phyloP scores from a whole-genome alignment of 2,329 filamentous ascomycete genomes.

The Aspergillus ruber region DNA sequence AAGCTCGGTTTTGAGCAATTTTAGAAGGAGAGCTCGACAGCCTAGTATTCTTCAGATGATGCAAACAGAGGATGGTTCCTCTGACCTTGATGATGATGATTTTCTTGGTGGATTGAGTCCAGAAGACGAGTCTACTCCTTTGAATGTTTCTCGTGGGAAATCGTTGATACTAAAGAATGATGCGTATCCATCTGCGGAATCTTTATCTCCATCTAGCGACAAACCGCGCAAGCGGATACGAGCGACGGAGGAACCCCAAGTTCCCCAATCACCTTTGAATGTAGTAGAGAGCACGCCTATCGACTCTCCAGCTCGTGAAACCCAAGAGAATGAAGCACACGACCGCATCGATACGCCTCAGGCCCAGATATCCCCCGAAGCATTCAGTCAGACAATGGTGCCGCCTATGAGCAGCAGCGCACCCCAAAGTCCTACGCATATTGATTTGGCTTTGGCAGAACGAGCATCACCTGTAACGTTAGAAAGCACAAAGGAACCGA shows the following conservation, averaged over 20 bases:
- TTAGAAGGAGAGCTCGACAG: conserved; percentile 38
- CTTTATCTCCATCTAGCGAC: conserved; percentile 19
- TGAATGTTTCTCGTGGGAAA: conserved; percentile 30
- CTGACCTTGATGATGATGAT: conserved; percentile 32
- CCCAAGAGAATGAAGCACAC: conserved; percentile 1
- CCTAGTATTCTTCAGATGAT: conserved; percentile 41
- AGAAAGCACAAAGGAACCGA: background rate
- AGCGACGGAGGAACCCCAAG: conserved; percentile 20
- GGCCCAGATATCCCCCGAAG: conserved; percentile 12
- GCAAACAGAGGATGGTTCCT: conserved; percentile 35
- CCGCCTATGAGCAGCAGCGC: conserved; percentile 33
- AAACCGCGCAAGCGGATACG: conserved; percentile 35
- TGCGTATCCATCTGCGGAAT: conserved; percentile 18
- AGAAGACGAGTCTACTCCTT: conserved; percentile 41
- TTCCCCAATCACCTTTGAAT: conserved; percentile 18
- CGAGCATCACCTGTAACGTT: background rate
- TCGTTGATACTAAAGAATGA: conserved; percentile 18
- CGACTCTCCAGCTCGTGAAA: conserved; percentile 8
- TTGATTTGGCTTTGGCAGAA: conserved; percentile 2
- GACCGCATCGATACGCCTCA: conserved; percentile 7
- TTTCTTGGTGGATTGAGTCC: conserved; percentile 39
- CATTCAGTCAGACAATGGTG: conserved; percentile 31
- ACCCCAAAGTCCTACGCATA: conserved; percentile 13
- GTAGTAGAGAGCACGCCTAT: conserved; percentile 14
- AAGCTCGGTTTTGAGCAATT: conserved; percentile 39